A percentile compares a stretch with the other conserved stretches of the same genome.
Evolutionary conservation across 2,329 filamentous ascomycete genomes (phyloP).

Genomic region (Calonectria pteridis): DNA sequence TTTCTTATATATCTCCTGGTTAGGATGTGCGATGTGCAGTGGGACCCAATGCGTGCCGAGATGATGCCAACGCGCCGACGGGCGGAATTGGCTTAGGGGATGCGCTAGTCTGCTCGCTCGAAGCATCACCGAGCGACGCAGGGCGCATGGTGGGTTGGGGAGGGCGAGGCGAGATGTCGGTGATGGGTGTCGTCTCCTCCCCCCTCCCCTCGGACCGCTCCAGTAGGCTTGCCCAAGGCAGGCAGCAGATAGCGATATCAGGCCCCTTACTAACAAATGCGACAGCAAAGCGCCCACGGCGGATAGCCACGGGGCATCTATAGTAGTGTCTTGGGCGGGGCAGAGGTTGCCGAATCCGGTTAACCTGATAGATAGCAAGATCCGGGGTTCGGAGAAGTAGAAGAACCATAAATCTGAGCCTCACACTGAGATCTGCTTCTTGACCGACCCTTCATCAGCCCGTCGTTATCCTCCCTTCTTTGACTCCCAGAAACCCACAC

Average conservation of each 20-base stretch:
- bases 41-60: not conserved
- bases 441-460: not conserved
- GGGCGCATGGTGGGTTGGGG: not conserved
- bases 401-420: slow-evolving; percentile 24
- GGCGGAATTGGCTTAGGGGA: not conserved
- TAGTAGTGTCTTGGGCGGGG: slow-evolving; percentile 13
- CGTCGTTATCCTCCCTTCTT: not conserved
- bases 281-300: not conserved
- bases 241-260: slow-evolving; percentile 24
- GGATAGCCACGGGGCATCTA: slow-evolving; percentile 14
- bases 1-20: not conserved
- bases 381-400: slow-evolving; percentile 14
- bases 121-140: not conserved
- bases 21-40: not conserved
- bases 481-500: not conserved
- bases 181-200: too few relatives aligned
- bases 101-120: not conserved
- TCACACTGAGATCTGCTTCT: not conserved
- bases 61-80: not conserved
- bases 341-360: slow-evolving; percentile 8
- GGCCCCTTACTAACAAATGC: slow-evolving; percentile 2
- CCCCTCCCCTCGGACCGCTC: not conserved
- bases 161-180: not conserved
- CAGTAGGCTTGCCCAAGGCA: not conserved
- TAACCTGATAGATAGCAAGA: slow-evolving; percentile 13